Evolutionary conservation across 306 rosid genomes (phyloP).

Genomic region (Prinsepia uniflora): DNA sequence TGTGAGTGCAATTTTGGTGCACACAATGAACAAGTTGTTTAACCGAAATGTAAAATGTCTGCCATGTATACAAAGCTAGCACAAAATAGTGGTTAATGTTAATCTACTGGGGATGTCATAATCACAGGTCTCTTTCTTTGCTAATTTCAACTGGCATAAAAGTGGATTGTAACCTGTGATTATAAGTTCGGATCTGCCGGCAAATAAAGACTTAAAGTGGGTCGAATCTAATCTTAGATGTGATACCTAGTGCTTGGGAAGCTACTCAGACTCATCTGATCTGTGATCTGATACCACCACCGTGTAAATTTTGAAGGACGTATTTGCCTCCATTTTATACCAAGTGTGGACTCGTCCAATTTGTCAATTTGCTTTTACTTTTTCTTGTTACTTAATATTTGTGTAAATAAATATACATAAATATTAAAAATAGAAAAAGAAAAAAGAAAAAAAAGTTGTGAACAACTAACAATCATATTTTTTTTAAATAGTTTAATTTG

Average conservation of each 20-base stretch:
- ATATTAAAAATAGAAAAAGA: too few species aligned
- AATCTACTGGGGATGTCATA: not conserved
- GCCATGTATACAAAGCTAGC: not conserved
- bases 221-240: not conserved
- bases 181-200: not conserved
- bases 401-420: too few species aligned
- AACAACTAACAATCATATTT: too few species aligned
- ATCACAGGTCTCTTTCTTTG: not conserved
- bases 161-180: not conserved
- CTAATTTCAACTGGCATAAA: not conserved
- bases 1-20: not conserved
- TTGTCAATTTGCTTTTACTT: not conserved
- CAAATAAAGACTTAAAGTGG: not conserved
- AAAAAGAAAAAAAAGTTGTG: too few species aligned
- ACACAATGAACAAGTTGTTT: conserved; percentile 7
- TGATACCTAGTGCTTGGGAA: not conserved
- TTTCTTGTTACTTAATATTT: too few species aligned
- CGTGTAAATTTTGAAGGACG: too few species aligned
- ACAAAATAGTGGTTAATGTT: not conserved
- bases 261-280: not conserved
- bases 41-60: not conserved
- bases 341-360: not conserved
- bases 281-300: not conserved
- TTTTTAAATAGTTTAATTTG: too few species aligned
- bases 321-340: too few species aligned